phyloP scores from a whole-genome alignment of 106 monocot species.

The Acorus gramineus region DNA sequence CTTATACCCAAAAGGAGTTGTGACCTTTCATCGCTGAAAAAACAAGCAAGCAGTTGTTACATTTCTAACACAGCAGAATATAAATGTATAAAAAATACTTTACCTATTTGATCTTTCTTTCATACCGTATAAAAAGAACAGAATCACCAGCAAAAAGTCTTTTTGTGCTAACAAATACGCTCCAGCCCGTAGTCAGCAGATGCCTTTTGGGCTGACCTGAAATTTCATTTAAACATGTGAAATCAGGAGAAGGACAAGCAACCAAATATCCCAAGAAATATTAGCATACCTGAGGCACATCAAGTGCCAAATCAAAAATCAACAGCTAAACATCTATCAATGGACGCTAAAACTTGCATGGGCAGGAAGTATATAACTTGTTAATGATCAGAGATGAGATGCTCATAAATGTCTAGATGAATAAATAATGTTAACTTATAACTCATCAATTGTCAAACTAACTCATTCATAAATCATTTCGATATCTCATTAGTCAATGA shows the following conservation, averaged over 20 bases:
- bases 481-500: too few species aligned
- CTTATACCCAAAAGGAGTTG: slow-evolving; percentile 69
- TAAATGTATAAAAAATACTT: not conserved
- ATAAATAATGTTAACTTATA: too few species aligned
- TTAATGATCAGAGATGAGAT: too few species aligned
- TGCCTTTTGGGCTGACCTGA: slow-evolving; percentile 93
- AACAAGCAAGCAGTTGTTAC: not conserved
- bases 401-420: too few species aligned
- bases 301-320: too few species aligned
- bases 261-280: not conserved
- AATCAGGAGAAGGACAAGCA: not conserved
- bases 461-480: too few species aligned
- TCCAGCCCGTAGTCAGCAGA: slow-evolving; percentile 91
- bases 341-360: too few species aligned
- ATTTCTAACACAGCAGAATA: too few species aligned
- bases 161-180: slow-evolving; percentile 81
- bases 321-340: too few species aligned
- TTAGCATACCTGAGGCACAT: too few species aligned
- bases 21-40: slow-evolving; percentile 54
- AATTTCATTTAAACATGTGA: slow-evolving; percentile 5
- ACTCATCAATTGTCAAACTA: too few species aligned
- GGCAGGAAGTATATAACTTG: too few species aligned
- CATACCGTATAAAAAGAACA: slow-evolving; percentile 77
- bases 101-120: not conserved
- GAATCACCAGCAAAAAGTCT: slow-evolving; percentile 81